Percentiles rank a stretch among this genome's conserved stretches.
Evolutionary conservation across 495 filamentous ascomycete genomes (phyloP).

Genomic region (Aspergillus haitiensis): DNA sequence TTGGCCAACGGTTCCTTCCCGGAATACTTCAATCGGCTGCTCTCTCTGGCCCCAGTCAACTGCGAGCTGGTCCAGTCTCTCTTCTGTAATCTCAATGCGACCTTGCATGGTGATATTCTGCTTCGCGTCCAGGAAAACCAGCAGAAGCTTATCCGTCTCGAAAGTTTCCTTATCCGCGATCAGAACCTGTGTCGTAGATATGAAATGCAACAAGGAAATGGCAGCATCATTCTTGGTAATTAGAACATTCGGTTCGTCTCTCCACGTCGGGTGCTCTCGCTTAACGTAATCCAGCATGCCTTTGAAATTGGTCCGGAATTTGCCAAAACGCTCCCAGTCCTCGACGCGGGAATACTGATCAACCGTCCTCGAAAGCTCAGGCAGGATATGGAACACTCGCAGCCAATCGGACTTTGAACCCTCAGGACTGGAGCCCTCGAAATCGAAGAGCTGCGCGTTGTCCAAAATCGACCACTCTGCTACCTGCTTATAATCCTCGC

Average conservation of each 20-base stretch:
- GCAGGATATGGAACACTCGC: slow-evolving; percentile 16
- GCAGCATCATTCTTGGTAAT: slow-evolving; percentile 2
- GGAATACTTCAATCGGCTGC: not conserved
- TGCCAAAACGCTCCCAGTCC: not conserved
- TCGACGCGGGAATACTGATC: not conserved
- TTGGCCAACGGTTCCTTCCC: slow-evolving; percentile 2
- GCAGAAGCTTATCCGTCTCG: slow-evolving; percentile 10
- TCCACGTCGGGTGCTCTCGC: slow-evolving; percentile 1
- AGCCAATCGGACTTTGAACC: not conserved
- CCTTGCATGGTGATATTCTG: slow-evolving; percentile 3
- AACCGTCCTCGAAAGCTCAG: slow-evolving; percentile 6
- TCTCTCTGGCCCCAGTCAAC: not conserved
- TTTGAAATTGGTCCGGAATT: not conserved
- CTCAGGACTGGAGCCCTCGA: not conserved
- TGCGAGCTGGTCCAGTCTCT: not conserved
- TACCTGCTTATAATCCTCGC: slow-evolving; percentile 12
- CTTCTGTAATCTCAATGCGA: slow-evolving; percentile 3
- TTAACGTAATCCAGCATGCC: slow-evolving; percentile 2
- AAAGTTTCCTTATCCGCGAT: slow-evolving; percentile 15
- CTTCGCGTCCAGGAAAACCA: slow-evolving; percentile 7
- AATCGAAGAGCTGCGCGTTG: slow-evolving; percentile 14
- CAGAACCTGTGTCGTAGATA: not conserved
- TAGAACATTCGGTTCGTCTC: not conserved
- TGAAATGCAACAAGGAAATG: not conserved
- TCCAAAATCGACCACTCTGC: slow-evolving; percentile 20